Base-by-base conservation (phyloP, 257 asterid genomes). In the Eustoma russellianum region DNA sequence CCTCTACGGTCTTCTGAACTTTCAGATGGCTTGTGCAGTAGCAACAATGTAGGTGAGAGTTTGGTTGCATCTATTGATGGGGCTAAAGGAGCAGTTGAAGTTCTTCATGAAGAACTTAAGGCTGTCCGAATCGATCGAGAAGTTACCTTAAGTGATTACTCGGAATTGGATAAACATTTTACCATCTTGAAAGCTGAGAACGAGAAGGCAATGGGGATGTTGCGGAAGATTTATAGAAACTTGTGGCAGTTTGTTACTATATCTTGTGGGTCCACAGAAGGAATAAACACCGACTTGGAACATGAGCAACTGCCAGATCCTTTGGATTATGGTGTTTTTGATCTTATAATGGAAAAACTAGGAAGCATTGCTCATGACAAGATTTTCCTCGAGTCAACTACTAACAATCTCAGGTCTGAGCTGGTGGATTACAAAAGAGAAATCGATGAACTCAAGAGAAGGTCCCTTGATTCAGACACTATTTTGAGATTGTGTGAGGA, bases 41-140 rank as follows among this genome's bases (percentile, higher is more conserved):
- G 48, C 66, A 66, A 44, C 56, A 79, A 74, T 60, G 52, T 79
- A 61, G 71, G 71, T n/a, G 64, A 72, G 57, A 64, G 56, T 45
- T 72, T 79, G 72, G 65, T 77, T 80, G 69, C 75, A 77, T 86
- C 88, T 50, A 66, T 83, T 65, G 64, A 60, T 68, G 70, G 77
- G 60, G 82, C 95, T 68, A 72, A 63, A 66, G 70, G 70, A 71
- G 69, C 69, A 62, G 80, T 91, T 69, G 79, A 70, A 64, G 72
- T 50, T 66, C 69, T 84, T 76, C 84, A 60, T 49, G 75, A 62
- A 45, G 82, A 82, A 59, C 82, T 80, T 67, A 82, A 74, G 63
- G 70, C 79, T 60, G 66, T 82, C 64, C 70, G 65, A 41, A 70
- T 50, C 12, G 78, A 82, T 54, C 75, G 46, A 59, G 79, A 74